Evolutionary conservation across 495 filamentous ascomycete species (phyloP).

Genomic region (Aspergillus egyptiacus): DNA sequence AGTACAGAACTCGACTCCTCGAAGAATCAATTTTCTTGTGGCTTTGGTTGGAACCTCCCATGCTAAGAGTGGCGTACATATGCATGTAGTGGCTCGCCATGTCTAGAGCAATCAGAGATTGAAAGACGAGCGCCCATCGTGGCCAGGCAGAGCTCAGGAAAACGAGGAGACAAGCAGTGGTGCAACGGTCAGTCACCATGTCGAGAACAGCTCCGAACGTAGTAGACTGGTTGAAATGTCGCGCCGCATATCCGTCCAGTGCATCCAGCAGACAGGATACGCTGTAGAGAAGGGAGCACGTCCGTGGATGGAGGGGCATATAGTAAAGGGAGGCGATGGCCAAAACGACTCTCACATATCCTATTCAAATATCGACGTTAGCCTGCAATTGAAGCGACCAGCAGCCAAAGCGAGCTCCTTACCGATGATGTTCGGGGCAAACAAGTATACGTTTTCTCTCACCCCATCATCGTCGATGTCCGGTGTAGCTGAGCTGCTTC

Average conservation of each 20-base stretch:
- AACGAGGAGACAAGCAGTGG: conserved; percentile 86
- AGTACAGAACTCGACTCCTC: conserved; percentile 68
- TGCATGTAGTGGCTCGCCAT: conserved; percentile 97
- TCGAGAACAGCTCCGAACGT: conserved; percentile 93
- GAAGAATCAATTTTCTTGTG: conserved; percentile 86
- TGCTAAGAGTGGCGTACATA: conserved; percentile 84
- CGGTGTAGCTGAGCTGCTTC: conserved; percentile 16
- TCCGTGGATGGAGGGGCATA: conserved; percentile 95
- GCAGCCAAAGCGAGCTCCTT: conserved; percentile 31
- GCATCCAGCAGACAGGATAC: conserved; percentile 92
- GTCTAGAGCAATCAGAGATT: conserved; percentile 84
- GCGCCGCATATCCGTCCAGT: conserved; percentile 85
- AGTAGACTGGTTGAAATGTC: conserved; percentile 82
- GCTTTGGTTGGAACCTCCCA: conserved; percentile 70
- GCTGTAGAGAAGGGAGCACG: conserved; percentile 85
- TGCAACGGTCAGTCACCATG: conserved; percentile 96
- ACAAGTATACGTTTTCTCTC: conserved; percentile 89
- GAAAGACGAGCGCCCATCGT: conserved; percentile 87
- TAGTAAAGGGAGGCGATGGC: conserved; percentile 92
- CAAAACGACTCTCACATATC: conserved; percentile 83
- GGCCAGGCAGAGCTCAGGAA: conserved; percentile 91
- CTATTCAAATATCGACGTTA: conserved; percentile 37
- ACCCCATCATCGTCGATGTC: conserved; percentile 29
- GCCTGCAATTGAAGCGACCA: neutral
- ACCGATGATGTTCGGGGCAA: conserved; percentile 93